Base-by-base conservation (phyloP, 768 basidiomycete genomes). In the Mycena epipterygia region DNA sequence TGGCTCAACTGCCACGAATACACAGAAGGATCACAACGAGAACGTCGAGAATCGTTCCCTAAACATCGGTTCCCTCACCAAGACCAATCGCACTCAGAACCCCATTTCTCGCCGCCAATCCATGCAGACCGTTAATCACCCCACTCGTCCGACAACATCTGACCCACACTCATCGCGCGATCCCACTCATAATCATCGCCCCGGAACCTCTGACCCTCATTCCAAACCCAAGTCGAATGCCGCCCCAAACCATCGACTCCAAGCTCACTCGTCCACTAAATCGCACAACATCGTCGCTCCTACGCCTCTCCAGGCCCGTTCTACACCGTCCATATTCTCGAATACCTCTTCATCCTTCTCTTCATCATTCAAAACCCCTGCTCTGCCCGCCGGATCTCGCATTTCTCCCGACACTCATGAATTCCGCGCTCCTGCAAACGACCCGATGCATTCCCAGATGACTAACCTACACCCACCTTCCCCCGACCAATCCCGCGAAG, bases 1-100 rank as follows among this genome's bases (percentile, higher is more conserved):
- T 32, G 70, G 70, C 3, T 35, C 48, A 53, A 8, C 30, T n/a
- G 5, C 21, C 25, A 5, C 19, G 2, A 62, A 37, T 35, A 5
- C 37, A 8, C 61, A 49, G 55, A 64, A 69, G 17, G 55, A 57
- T 16, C 68, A 51, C 32, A 48, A 3, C 12, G 59, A 66, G 37
- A 65, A 46, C 32, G 11, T 55, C 6, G 70, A 71, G 0, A 32
- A 32, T 51, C 53, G 44, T 33, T 64, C 64, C 1, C 59, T 71
- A 8, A 71, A 71, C 55, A 66, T 71, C 41, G 65, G 60, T 8
- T 66, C 64, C 60, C 30, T 71, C 17, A 67, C 70, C 29, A 70
- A 61, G 59, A n/a, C 30, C 19, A 65, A 51, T 52, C 70, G 70
- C 42, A 4, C 23, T 13, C 57, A 66, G n/a, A 57, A 55, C 42